Evolutionary conservation across 2,329 filamentous ascomycete species (phyloP).

Genomic region (Myotisia sp.): DNA sequence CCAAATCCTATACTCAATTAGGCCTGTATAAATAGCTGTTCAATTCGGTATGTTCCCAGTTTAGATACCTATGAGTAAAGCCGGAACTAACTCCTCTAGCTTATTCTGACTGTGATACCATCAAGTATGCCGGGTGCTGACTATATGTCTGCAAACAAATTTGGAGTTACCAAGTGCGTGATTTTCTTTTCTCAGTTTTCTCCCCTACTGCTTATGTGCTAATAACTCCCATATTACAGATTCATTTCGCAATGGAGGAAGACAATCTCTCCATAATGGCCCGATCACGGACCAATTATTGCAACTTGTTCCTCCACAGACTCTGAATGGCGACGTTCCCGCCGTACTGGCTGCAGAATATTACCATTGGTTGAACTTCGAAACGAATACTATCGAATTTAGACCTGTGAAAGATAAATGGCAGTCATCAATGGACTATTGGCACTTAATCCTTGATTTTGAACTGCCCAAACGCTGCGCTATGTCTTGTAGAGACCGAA

Average conservation of each 20-base stretch:
- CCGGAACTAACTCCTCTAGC: too few relatives aligned
- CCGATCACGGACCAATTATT: slow-evolving; percentile 35
- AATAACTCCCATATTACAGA: slow-evolving; percentile 27
- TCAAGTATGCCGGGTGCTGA: too few relatives aligned
- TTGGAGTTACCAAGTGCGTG: too few relatives aligned
- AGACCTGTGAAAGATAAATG: slow-evolving; percentile 33
- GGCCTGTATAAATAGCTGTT: slow-evolving; percentile 1
- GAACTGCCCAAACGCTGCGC: slow-evolving; percentile 18
- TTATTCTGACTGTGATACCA: too few relatives aligned
- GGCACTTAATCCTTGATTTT: slow-evolving; percentile 22
- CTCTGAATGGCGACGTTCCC: too few relatives aligned
- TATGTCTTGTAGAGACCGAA: slow-evolving; percentile 15
- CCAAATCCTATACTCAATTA: too few relatives aligned
- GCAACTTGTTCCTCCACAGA: slow-evolving; percentile 35
- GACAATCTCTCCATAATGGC: slow-evolving; percentile 3
- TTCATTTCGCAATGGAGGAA: slow-evolving; percentile 19
- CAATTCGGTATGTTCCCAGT: too few relatives aligned
- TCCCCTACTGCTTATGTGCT: slow-evolving; percentile 41
- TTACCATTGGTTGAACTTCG: slow-evolving; percentile 46
- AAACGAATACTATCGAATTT: slow-evolving; percentile 37
- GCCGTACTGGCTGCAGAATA: too few relatives aligned
- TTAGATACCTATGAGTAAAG: too few relatives aligned
- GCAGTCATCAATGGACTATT: slow-evolving; percentile 26
- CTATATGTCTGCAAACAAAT: too few relatives aligned
- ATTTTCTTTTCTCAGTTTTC: slow-evolving; percentile 36